Base-by-base conservation (phyloP, 2,329 filamentous ascomycete genomes). In the Phyllosticta citribraziliensis region DNA sequence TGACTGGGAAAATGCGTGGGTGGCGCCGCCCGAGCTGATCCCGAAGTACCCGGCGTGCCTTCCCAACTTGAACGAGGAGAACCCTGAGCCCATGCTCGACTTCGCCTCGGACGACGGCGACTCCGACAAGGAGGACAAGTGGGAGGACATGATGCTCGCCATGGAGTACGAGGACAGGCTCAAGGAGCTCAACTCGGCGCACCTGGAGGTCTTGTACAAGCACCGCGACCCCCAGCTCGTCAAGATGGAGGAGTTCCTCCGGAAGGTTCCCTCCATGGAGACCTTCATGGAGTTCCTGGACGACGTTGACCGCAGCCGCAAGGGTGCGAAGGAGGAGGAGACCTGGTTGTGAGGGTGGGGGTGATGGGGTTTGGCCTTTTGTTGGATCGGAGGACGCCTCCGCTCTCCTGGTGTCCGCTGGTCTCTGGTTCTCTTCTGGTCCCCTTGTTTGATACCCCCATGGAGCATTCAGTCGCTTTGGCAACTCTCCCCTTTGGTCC, bases 1-100 rank as follows among this genome's bases (percentile, higher is more conserved):
- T 55, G 64, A 64, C 57, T 66, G 63, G 63, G 63, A 66, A 52
- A 60, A 58, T 63, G 27, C 64, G 63, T 60, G 63, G 63, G 61
- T 56, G 55, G 22, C 61, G 64, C 54, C 64, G 62, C 57, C 40
- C 14, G 40, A n/a, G 17, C 40, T 47, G 5, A 17, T 47, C 14
- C 40, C 17, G 4, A 47, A 47, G 17, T 47, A 47, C n/a, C 40
- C 40, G 14, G 12, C 5, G 6, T 47, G 40, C 14, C 17, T 47
- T 6, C 40, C 40, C 17, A 8, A 47, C 17, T 8, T 47, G 40
- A 47, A 47, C 14, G 40, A 47, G 40, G 40, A 47, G 40, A 8
- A n/a, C 40, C 14, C 40, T 2, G 40, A 47, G 12, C 12, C 12
- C 40, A 8, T n/a, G 14, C 40, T 47, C 40, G 17, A n/a, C 40